Percentiles rank a stretch among this genome's conserved stretches.
These are phyloP conservation scores for Rhizopogon parksii DNA, from an alignment of 1,284 basidiomycete species.

Conservation along the genomic window DNA sequence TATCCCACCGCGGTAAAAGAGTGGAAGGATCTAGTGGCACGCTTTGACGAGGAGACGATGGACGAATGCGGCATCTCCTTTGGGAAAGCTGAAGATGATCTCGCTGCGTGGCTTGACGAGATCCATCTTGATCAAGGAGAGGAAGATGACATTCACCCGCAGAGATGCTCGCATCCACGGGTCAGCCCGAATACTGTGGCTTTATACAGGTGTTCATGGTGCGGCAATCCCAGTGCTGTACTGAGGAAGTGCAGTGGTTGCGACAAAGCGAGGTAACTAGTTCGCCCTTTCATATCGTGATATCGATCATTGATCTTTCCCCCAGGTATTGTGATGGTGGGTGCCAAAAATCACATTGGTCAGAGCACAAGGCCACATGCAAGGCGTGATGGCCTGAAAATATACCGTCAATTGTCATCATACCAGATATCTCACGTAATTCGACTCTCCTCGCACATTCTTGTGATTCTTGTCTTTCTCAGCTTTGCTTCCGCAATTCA, in stretches of 20 bases:
- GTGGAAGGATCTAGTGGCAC: conserved; percentile 38
- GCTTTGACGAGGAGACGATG: conserved; percentile 25
- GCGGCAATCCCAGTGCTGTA: conserved; percentile 49
- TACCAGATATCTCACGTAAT: background rate
- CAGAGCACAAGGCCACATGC: conserved; percentile 39
- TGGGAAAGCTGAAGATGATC: conserved; percentile 43
- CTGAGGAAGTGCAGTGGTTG: conserved; percentile 47
- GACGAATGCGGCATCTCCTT: conserved; percentile 24
- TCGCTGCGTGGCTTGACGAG: conserved; percentile 50
- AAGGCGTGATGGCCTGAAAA: conserved; percentile 10
- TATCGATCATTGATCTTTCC: background rate
- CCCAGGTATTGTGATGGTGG: conserved; percentile 42
- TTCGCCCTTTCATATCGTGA: background rate
- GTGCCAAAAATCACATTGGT: conserved; percentile 48
- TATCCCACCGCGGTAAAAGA: conserved; percentile 38
- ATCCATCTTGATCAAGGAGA: conserved; percentile 37
- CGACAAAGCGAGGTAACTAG: conserved; percentile 34
- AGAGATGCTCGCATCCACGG: conserved; percentile 31
- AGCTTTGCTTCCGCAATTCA: background rate
- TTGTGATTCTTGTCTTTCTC: background rate
- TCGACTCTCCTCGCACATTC: too few relatives aligned
- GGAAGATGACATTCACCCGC: conserved; percentile 18
- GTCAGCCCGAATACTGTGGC: conserved; percentile 38
- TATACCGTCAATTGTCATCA: background rate
- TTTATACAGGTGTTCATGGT: conserved; percentile 52